Evolutionary conservation across 192 early-diverging fungal genomes (phyloP), one percentile per base, ranked within the genome.

Genomic region (Entophlyctis luteolus): DNA sequence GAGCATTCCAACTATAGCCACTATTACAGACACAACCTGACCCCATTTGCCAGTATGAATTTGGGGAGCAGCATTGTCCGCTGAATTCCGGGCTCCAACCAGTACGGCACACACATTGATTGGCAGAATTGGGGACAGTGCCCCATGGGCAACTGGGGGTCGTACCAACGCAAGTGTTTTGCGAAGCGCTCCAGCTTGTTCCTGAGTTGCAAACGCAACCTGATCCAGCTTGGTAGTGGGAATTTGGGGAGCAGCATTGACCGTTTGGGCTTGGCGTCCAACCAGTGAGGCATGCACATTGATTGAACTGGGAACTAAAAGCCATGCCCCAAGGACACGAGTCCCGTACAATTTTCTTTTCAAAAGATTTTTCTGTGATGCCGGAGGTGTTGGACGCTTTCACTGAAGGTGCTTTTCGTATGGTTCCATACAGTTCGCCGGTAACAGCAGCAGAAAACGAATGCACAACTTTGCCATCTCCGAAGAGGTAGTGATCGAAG

Each of bases 121-220:
- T 52, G 12, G 14, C 22, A 6, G 10, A 12, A 25, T 23, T 52
- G 10, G 49, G 10, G 6, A 12, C 12, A 14, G 49, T 52, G 8
- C 49, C 49, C 49, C 49, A 52, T 52, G 49, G 49, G 25, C 49
- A 52, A 23, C 14, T 52, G 8, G 49, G 49, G 6, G 49, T 52
- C 14, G 49, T 23, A 6, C 49, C 49, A 6, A 12, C 23, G 25
- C 49, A 52, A 12, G 49, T 23, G 49, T 12, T 25, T 12, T 12
- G 14, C 10, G 49, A 12, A 8, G 8, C 6, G 23, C 25, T 52
- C 49, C 49, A 52, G 14, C 49, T 20, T 52, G 49, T 52, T 12
- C 49, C 49, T 20, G 49, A 25, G 49, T 52, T 52, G 49, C 49
- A 52, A 52, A 52, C 49, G 23, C 49, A 52, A 8, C 49, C 49